Evolutionary conservation across 2,329 filamentous ascomycete species (phyloP).

Genomic region (Aspergillus sp.): DNA sequence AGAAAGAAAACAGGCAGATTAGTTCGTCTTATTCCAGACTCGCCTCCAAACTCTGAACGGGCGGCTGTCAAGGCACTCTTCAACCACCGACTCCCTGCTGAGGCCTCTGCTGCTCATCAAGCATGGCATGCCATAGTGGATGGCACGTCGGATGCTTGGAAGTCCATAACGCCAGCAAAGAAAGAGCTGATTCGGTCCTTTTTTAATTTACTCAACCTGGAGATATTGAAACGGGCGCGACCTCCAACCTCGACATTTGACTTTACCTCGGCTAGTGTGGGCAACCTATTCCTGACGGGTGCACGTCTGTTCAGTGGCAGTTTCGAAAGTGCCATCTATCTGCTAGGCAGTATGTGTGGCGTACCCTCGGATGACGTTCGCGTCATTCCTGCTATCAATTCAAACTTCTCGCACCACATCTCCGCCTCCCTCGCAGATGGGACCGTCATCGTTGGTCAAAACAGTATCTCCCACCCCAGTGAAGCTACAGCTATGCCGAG

Average conservation of each 20-base stretch:
- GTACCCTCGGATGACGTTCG: slow-evolving; percentile 67
- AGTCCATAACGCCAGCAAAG: slow-evolving; percentile 63
- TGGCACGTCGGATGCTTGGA: slow-evolving; percentile 73
- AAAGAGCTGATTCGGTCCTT: slow-evolving; percentile 73
- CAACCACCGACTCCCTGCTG: slow-evolving; percentile 73
- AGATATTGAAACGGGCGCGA: slow-evolving; percentile 71
- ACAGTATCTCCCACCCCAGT: slow-evolving; percentile 82
- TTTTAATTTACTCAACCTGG: slow-evolving; percentile 70
- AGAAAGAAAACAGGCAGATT: slow-evolving; percentile 61
- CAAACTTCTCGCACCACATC: slow-evolving; percentile 93
- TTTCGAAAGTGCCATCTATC: slow-evolving; percentile 87
- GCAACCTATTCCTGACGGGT: slow-evolving; percentile 77
- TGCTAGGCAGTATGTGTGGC: slow-evolving; percentile 80
- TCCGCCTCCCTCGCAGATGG: slow-evolving; percentile 75
- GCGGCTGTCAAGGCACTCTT: slow-evolving; percentile 76
- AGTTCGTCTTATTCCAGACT: slow-evolving; percentile 79
- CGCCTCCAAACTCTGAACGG: slow-evolving; percentile 56
- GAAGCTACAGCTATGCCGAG: slow-evolving; percentile 52
- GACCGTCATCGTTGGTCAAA: slow-evolving; percentile 79
- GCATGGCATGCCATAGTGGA: slow-evolving; percentile 92
- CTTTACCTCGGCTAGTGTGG: slow-evolving; percentile 70
- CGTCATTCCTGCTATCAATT: slow-evolving; percentile 87
- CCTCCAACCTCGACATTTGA: slow-evolving; percentile 68
- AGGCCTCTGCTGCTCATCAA: slow-evolving; percentile 56
- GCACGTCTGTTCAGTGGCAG: slow-evolving; percentile 87